phyloP scores from a whole-genome alignment of 148 eudicot genomes.

The Chenopodium formosanum region DNA sequence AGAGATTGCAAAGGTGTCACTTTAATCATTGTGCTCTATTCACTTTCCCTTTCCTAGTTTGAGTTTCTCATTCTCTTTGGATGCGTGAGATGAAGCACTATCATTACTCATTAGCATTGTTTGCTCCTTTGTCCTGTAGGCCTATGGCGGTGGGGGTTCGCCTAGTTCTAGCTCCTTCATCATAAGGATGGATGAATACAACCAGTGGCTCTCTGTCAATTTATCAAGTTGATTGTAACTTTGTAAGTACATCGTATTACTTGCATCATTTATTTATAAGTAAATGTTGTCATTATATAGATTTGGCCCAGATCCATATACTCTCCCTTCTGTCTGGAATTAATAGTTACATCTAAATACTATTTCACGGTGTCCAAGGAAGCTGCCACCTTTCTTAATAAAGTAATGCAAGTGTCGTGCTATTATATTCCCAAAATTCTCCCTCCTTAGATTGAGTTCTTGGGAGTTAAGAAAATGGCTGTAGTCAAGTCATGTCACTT shows the following conservation, averaged over 20 bases:
- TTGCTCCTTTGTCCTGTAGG: conserved; percentile 39
- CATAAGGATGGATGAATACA: conserved; percentile 93
- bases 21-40: neutral
- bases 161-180: conserved; percentile 82
- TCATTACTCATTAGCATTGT: conserved; percentile 5
- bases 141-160: conserved; percentile 93
- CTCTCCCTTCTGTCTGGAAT: neutral
- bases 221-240: conserved; percentile 22
- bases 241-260: neutral
- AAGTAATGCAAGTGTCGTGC: neutral
- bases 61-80: neutral
- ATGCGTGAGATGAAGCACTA: neutral
- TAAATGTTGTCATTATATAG: conserved; percentile 13
- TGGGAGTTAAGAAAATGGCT: no score
- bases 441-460: no score
- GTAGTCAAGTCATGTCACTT: neutral
- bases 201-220: conserved; percentile 57
- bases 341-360: neutral
- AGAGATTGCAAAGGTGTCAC: conserved; percentile 86
- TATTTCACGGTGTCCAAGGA: neutral
- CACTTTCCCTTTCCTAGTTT: neutral
- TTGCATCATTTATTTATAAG: neutral
- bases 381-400: neutral
- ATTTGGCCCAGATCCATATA: neutral
- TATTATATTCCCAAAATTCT: neutral